phyloP scores from a whole-genome alignment of 352 stramenopile species.

The Pythium sp. region DNA sequence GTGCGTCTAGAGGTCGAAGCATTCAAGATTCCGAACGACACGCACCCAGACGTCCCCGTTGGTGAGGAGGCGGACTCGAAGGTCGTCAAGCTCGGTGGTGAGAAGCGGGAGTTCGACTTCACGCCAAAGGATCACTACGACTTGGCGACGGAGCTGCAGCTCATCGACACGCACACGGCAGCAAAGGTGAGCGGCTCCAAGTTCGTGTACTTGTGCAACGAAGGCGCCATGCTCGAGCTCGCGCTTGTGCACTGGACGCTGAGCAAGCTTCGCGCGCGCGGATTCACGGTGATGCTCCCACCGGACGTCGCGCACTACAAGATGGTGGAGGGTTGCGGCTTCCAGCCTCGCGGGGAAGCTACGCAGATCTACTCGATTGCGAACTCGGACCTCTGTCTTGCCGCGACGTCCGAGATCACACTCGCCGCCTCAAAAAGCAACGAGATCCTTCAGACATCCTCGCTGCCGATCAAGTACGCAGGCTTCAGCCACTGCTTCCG shows the following conservation, averaged over 20 bases:
- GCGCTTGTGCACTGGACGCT: conserved; percentile 82
- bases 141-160: conserved; percentile 54
- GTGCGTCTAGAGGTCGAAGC: conserved; percentile 60
- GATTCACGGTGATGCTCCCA: conserved; percentile 74
- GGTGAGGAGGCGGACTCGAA: conserved; percentile 56
- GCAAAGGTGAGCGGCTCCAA: conserved; percentile 76
- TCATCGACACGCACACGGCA: conserved; percentile 72
- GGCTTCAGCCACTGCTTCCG: conserved; percentile 89
- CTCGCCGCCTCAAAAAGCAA: conserved; percentile 77
- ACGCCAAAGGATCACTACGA: conserved; percentile 69
- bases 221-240: conserved; percentile 86
- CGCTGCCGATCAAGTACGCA: conserved; percentile 71
- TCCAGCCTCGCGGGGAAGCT: conserved; percentile 81
- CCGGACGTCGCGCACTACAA: conserved; percentile 83
- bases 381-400: conserved; percentile 81
- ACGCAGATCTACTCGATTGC: conserved; percentile 88
- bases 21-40: conserved; percentile 76
- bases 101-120: conserved; percentile 62
- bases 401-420: conserved; percentile 86
- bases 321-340: conserved; percentile 82
- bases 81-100: conserved; percentile 45
- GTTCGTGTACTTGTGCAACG: conserved; percentile 85
- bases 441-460: conserved; percentile 50
- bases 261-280: conserved; percentile 55
- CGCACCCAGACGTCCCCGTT: conserved; percentile 64